These are phyloP conservation scores for Phyllosticta capitalensis DNA, from an alignment of 2,329 filamentous ascomycete species.

Conservation along the genomic window DNA sequence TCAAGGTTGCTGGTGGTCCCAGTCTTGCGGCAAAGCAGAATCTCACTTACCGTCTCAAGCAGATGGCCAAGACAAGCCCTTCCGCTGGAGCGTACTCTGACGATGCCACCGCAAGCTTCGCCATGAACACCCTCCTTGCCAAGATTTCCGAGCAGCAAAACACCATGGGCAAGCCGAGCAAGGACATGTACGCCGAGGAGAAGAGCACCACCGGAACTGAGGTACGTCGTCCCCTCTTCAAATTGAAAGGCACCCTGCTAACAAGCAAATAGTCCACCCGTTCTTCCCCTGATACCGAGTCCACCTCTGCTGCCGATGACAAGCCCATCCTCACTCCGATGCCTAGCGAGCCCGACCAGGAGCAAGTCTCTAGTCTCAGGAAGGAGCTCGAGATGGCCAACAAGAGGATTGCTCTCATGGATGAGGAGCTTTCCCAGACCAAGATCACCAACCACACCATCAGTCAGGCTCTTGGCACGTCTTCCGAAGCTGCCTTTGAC, in stretches of 20 bases:
- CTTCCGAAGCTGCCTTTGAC: conserved; percentile 41
- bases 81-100: conserved; percentile 1
- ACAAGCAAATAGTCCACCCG: neutral
- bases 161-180: conserved; percentile 5
- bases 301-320: neutral
- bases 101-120: neutral
- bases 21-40: conserved; percentile 38
- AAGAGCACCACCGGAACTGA: neutral
- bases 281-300: neutral
- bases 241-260: neutral
- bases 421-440: conserved; percentile 59
- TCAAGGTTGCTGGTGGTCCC: conserved; percentile 15
- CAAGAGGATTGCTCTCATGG: conserved; percentile 60
- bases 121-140: conserved; percentile 57
- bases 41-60: conserved; percentile 7
- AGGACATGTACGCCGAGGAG: neutral
- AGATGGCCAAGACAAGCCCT: conserved; percentile 6
- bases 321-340: neutral
- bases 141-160: conserved; percentile 58
- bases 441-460: conserved; percentile 51
- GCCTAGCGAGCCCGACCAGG: neutral
- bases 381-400: conserved; percentile 62
- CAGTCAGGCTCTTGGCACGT: conserved; percentile 44
- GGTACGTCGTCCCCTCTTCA: neutral
- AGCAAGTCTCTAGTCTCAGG: conserved; percentile 45